Evolutionary conservation across 345 rosid genomes (phyloP).

Genomic region (Salix dunnii): DNA sequence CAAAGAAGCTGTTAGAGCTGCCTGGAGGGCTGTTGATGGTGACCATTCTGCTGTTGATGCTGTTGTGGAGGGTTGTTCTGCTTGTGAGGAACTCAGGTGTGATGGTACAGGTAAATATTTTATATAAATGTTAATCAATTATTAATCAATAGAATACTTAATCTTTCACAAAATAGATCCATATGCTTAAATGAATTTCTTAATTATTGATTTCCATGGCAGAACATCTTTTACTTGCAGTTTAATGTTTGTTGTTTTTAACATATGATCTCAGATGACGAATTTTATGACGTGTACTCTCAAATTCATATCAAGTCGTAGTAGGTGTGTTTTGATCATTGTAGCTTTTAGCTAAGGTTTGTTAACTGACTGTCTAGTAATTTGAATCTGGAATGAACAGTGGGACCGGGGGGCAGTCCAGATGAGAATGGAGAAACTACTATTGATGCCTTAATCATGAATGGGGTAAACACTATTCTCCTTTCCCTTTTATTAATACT

Average conservation of each 20-base stretch:
- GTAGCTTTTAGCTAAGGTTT: constrained; percentile 6
- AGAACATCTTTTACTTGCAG: not conserved
- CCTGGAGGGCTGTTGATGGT: constrained; percentile 63
- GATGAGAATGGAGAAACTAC: constrained; percentile 93
- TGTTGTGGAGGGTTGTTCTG: constrained; percentile 91
- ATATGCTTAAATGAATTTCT: not conserved
- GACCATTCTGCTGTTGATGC: constrained; percentile 76
- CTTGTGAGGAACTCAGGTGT: constrained; percentile 82
- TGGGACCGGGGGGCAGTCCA: constrained; percentile 98
- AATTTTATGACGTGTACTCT: not conserved
- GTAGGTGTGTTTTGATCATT: not conserved
- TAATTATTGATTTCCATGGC: not conserved
- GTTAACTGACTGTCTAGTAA: constrained; percentile 1
- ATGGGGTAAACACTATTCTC: constrained; percentile 57
- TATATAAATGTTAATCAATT: not conserved
- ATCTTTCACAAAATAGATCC: no score
- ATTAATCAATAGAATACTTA: not conserved
- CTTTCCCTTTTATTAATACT: not conserved
- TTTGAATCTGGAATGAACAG: constrained; percentile 39
- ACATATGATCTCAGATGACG: not conserved
- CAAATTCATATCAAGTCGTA: not conserved
- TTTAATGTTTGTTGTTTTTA: not conserved
- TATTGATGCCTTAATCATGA: constrained; percentile 86
- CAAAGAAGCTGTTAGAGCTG: constrained; percentile 78
- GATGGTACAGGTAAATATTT: constrained; percentile 75